Conservation (phyloP, 176 grass and related monocot species). For the Sorghum bicolor region DNA sequence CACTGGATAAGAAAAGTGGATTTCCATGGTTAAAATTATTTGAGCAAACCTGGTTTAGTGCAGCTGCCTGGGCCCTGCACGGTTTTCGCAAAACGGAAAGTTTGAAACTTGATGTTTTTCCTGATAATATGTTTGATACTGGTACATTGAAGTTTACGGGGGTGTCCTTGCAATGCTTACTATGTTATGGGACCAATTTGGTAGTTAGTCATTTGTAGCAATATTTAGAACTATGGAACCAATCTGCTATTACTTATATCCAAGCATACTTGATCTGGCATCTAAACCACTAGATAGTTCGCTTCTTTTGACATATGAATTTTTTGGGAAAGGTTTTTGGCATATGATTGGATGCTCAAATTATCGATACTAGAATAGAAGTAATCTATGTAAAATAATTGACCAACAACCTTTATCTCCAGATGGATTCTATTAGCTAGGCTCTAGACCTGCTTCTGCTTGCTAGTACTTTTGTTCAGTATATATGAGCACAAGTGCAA, state of each 20-base stretch:
- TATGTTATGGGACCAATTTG: background rate
- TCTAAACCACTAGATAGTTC: background rate
- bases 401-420: background rate
- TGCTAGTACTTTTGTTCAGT: background rate
- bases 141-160: background rate
- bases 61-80: background rate
- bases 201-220: background rate
- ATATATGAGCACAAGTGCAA: background rate
- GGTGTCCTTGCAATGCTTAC: background rate
- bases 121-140: background rate
- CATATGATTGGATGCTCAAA: background rate
- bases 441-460: background rate
- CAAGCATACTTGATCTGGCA: background rate
- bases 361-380: background rate
- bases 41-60: background rate
- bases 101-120: background rate
- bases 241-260: background rate
- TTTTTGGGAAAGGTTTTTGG: background rate
- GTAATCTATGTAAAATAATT: background rate
- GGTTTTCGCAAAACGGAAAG: background rate
- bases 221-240: background rate
- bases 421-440: background rate
- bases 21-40: background rate
- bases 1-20: background rate
- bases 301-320: background rate